Conservation (phyloP, 352 stramenopile genomes). For the Phytophthora tubulina region DNA sequence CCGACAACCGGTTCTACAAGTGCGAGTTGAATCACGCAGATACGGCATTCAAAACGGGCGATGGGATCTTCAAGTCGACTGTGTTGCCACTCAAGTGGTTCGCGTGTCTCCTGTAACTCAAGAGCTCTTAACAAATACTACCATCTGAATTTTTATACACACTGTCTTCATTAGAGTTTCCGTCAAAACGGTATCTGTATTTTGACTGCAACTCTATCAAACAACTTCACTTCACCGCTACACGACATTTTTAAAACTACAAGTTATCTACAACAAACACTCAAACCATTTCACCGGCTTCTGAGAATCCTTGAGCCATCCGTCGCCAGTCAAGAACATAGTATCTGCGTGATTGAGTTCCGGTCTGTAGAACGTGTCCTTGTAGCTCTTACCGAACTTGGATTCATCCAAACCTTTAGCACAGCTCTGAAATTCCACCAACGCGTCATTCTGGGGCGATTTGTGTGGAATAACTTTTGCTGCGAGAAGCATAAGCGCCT, state of each 20-base stretch:
- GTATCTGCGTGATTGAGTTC: conserved; percentile 63
- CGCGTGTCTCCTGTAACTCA: conserved; percentile 42
- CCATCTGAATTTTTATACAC: not conserved
- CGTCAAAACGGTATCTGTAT: too few species aligned
- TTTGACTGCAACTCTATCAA: too few species aligned
- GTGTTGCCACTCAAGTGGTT: conserved; percentile 56
- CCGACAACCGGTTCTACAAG: conserved; percentile 43
- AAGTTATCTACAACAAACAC: conserved; percentile 38
- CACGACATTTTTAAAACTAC: too few species aligned
- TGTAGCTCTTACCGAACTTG: conserved; percentile 47
- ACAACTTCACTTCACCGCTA: too few species aligned
- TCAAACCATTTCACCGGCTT: conserved; percentile 62
- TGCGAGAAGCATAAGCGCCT: conserved; percentile 28
- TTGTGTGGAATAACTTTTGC: conserved; percentile 38
- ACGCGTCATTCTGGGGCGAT: conserved; percentile 43
- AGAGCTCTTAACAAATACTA: too few species aligned
- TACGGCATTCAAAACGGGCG: conserved; percentile 57
- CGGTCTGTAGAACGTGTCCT: conserved; percentile 46
- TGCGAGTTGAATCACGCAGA: conserved; percentile 60
- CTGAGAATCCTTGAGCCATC: conserved; percentile 38
- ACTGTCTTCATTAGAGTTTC: not conserved
- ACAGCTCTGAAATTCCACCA: conserved; percentile 65
- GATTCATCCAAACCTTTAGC: conserved; percentile 33
- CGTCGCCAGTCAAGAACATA: conserved; percentile 51
- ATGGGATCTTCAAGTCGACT: conserved; percentile 48